These are phyloP conservation scores for Colletotrichum echinochloae DNA, from an alignment of 2,329 filamentous ascomycete genomes.

Conservation along the genomic window DNA sequence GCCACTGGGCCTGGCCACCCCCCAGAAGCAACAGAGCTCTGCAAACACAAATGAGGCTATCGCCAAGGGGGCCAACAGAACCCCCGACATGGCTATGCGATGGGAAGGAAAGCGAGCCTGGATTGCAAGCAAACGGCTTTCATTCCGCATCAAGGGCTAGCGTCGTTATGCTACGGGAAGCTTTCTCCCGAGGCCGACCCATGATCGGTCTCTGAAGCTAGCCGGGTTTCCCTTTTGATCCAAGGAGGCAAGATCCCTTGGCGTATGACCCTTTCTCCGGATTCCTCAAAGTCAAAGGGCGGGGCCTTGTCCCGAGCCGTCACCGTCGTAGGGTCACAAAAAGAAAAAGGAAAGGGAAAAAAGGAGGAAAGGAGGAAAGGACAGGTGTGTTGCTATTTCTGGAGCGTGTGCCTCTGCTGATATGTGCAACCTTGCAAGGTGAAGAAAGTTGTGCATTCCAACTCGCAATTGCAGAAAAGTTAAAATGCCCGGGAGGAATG, in stretches of 20 bases:
- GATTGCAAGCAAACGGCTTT: constrained; percentile 21
- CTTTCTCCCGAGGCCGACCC: constrained; percentile 1
- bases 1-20: neutral
- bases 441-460: neutral
- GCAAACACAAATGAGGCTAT: constrained; percentile 7
- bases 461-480: neutral
- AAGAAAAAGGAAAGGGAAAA: neutral
- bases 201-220: neutral
- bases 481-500: constrained; percentile 1
- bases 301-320: constrained; percentile 12
- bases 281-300: constrained; percentile 4
- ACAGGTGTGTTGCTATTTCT: constrained; percentile 18
- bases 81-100: constrained; percentile 7
- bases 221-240: constrained; percentile 6
- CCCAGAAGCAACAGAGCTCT: neutral
- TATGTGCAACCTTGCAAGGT: constrained; percentile 3
- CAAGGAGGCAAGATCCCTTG: constrained; percentile 9
- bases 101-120: constrained; percentile 13
- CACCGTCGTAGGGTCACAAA: constrained; percentile 13
- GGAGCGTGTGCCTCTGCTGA: constrained; percentile 1
- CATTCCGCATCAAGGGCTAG: constrained; percentile 19
- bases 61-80: constrained; percentile 14
- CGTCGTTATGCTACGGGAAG: neutral
- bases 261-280: constrained; percentile 16
- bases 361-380: neutral